Evolutionary conservation across 2,329 filamentous ascomycete species (phyloP).

Genomic region (Rachicladosporium sp.): DNA sequence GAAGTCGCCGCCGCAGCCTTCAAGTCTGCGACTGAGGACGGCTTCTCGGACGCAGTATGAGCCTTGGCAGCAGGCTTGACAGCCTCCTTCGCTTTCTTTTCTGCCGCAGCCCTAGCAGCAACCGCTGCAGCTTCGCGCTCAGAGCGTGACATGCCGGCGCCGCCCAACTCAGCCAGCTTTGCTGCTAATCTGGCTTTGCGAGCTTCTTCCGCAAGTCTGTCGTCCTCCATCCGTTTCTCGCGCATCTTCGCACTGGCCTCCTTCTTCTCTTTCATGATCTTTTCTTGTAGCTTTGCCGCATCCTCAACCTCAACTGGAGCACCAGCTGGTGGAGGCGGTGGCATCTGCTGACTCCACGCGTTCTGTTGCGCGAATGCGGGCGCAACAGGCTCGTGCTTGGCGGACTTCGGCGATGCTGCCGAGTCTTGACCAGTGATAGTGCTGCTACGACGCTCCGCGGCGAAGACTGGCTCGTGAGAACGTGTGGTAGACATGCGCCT

Average conservation of each 20-base stretch:
- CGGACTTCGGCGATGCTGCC: conserved; percentile 19
- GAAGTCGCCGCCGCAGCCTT: too few species aligned
- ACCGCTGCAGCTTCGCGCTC: conserved; percentile 20
- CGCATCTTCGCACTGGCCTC: conserved; percentile 8
- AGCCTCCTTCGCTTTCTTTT: too few species aligned
- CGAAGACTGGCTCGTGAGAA: conserved; percentile 29
- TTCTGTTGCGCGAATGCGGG: conserved; percentile 18
- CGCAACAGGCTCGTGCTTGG: conserved; percentile 9
- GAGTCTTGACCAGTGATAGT: conserved; percentile 21
- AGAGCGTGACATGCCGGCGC: conserved; percentile 22
- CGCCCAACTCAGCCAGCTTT: conserved; percentile 22
- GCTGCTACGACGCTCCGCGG: conserved; percentile 22
- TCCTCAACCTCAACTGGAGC: conserved; percentile 35
- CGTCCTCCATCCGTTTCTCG: conserved; percentile 19
- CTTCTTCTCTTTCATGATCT: conserved; percentile 32
- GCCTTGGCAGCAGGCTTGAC: conserved; percentile 7
- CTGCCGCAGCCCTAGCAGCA: conserved; percentile 13
- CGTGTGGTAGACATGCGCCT: conserved; percentile 49
- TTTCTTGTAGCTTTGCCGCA: conserved; percentile 52
- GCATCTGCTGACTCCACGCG: conserved; percentile 23
- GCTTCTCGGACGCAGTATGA: conserved; percentile 5
- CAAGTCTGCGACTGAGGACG: not conserved
- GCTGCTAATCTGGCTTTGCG: conserved; percentile 21
- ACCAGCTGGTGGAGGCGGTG: conserved; percentile 11
- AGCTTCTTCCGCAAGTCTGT: conserved; percentile 16